phyloP scores from a whole-genome alignment of 768 basidiomycete genomes.

The Cyclocybe cylindracea region DNA sequence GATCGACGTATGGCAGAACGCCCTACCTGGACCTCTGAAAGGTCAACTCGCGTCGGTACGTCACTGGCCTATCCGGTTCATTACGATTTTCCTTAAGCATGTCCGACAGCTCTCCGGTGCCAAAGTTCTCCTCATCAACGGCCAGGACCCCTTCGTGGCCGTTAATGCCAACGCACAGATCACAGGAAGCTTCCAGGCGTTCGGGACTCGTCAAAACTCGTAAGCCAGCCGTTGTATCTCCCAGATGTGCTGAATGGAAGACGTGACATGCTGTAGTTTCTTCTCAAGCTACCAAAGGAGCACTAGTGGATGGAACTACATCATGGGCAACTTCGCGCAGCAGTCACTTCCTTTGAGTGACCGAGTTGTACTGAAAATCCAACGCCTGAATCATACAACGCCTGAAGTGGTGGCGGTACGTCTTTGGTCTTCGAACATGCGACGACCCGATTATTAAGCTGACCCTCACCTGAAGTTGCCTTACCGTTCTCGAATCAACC shows the following conservation, averaged over 20 bases:
- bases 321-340: constrained; percentile 57
- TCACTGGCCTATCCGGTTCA: not conserved
- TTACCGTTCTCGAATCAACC: constrained; percentile 54
- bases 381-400: constrained; percentile 34
- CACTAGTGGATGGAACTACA: constrained; percentile 39
- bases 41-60: constrained; percentile 49
- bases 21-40: constrained; percentile 46
- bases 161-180: constrained; percentile 56
- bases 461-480: constrained; percentile 40
- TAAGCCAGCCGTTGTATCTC: constrained; percentile 15
- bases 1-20: constrained; percentile 56
- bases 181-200: constrained; percentile 52
- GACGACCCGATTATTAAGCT: not conserved
- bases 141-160: constrained; percentile 48
- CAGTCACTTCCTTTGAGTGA: constrained; percentile 55
- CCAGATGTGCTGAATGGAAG: not conserved
- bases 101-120: constrained; percentile 45
- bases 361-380: constrained; percentile 45
- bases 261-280: constrained; percentile 29
- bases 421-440: not conserved
- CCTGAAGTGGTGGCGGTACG: constrained; percentile 49
- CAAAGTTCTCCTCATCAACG: constrained; percentile 55
- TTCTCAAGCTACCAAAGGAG: constrained; percentile 45
- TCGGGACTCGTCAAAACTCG: constrained; percentile 51
- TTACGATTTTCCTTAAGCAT: not conserved